phyloP scores from a whole-genome alignment of 1,284 basidiomycete species.

The Taiwanofungus camphoratus region DNA sequence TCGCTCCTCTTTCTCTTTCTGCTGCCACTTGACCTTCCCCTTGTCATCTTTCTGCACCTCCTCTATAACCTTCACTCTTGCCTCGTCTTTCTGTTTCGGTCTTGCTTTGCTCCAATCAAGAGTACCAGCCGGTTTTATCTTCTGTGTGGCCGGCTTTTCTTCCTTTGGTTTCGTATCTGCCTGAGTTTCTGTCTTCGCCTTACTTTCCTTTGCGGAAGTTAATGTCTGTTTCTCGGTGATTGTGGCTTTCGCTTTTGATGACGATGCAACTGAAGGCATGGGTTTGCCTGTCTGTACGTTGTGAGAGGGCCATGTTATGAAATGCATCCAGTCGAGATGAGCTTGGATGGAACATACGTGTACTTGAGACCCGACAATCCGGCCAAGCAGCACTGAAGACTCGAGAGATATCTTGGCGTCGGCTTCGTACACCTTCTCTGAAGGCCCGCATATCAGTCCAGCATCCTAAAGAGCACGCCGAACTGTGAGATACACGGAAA shows the following conservation, averaged over 20 bases:
- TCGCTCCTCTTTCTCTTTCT: slow-evolving; percentile 15
- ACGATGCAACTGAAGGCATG: slow-evolving; percentile 15
- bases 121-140: slow-evolving; percentile 46
- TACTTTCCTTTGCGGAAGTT: slow-evolving; percentile 4
- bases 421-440: slow-evolving; percentile 39
- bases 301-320: background rate
- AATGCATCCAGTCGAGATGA: background rate
- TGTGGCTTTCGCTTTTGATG: slow-evolving; percentile 22
- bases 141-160: slow-evolving; percentile 24
- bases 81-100: slow-evolving; percentile 32
- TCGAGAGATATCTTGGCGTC: slow-evolving; percentile 43
- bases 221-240: slow-evolving; percentile 7
- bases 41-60: slow-evolving; percentile 10
- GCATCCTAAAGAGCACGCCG: slow-evolving; percentile 41
- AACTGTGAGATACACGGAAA: background rate
- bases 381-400: slow-evolving; percentile 43
- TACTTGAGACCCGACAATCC: slow-evolving; percentile 43
- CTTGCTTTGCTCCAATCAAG: slow-evolving; percentile 64
- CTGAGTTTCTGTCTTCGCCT: slow-evolving; percentile 13
- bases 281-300: slow-evolving; percentile 17
- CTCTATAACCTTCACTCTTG: slow-evolving; percentile 11
- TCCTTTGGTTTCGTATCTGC: slow-evolving; percentile 16
- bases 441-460: slow-evolving; percentile 48
- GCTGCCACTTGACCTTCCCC: slow-evolving; percentile 10
- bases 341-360: slow-evolving; percentile 33